A percentile compares a stretch with the other conserved stretches of the same genome.
These are phyloP conservation scores for Coemansia sp. DNA, from an alignment of 192 early-diverging fungal genomes.

Conservation along the genomic window DNA sequence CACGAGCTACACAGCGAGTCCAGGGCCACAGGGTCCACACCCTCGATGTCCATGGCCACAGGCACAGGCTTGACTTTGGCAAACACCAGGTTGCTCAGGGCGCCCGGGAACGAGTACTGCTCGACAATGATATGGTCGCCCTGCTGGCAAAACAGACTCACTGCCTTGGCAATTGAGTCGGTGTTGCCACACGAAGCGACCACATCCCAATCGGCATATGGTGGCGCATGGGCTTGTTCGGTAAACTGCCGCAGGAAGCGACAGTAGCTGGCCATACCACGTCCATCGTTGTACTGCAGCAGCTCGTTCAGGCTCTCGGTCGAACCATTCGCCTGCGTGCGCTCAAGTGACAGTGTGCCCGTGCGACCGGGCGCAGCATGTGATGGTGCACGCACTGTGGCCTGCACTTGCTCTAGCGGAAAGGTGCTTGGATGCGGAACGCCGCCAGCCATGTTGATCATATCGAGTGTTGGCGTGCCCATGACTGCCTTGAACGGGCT, in stretches of 20 bases:
- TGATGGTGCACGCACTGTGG: constrained; percentile 51
- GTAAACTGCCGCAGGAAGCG: constrained; percentile 55
- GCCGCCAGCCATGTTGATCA: constrained; percentile 73
- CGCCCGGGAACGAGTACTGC: constrained; percentile 61
- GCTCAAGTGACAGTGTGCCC: constrained; percentile 38
- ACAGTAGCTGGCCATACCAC: constrained; percentile 55
- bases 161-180: constrained; percentile 57
- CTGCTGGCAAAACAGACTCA: constrained; percentile 57
- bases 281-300: constrained; percentile 63
- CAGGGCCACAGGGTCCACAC: constrained; percentile 63
- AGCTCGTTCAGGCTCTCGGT: constrained; percentile 46
- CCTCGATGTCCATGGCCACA: constrained; percentile 61
- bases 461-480: constrained; percentile 45
- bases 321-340: constrained; percentile 10
- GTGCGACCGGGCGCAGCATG: not conserved
- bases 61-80: constrained; percentile 49
- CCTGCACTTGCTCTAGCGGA: constrained; percentile 60
- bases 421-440: constrained; percentile 65
- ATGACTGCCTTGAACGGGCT: constrained; percentile 53
- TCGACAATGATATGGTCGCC: constrained; percentile 63
- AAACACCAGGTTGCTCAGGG: constrained; percentile 52
- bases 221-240: constrained; percentile 48
- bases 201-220: constrained; percentile 65
- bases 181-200: constrained; percentile 63
- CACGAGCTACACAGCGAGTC: constrained; percentile 55